Conservation (phyloP, 2,329 filamentous ascomycete species). For the Cladophialophora immunda region DNA sequence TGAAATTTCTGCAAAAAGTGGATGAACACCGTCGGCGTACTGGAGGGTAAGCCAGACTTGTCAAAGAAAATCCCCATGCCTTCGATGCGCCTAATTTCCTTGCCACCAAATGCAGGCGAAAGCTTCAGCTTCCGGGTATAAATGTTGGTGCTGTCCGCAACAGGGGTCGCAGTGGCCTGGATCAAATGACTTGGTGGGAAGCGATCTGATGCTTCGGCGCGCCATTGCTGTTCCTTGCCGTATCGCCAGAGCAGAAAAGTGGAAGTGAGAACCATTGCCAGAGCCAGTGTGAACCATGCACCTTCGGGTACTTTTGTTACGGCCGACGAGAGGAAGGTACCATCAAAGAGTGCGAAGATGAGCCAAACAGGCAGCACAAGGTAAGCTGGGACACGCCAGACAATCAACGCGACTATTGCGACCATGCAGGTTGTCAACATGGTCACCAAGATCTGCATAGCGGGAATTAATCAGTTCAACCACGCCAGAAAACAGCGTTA, state of each 20-base stretch:
- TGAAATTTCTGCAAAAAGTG: conserved; percentile 78
- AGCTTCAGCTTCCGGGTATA: conserved; percentile 15
- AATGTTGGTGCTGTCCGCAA: conserved; percentile 44
- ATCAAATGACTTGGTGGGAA: conserved; percentile 57
- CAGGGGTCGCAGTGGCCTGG: conserved; percentile 40
- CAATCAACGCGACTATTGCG: conserved; percentile 73
- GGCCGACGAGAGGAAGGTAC: conserved; percentile 73
- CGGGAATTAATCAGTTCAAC: not conserved
- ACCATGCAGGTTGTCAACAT: conserved; percentile 69
- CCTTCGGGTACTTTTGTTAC: conserved; percentile 77
- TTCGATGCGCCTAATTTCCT: conserved; percentile 57
- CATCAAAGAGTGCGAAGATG: conserved; percentile 72
- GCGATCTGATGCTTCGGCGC: conserved; percentile 70
- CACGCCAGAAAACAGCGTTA: no score
- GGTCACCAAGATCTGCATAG: conserved; percentile 71
- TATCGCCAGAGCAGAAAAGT: conserved; percentile 80
- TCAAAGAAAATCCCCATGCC: conserved; percentile 80
- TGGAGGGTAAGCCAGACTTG: conserved; percentile 67
- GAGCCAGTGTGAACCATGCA: conserved; percentile 78
- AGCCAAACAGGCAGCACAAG: conserved; percentile 71
- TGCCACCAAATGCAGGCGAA: conserved; percentile 47
- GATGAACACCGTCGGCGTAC: conserved; percentile 72
- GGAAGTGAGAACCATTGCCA: conserved; percentile 68
- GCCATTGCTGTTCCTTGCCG: conserved; percentile 82
- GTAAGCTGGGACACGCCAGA: conserved; percentile 69